Evolutionary conservation across 192 early-diverging fungal species (phyloP).

Genomic region (Umbelopsis vinacea): DNA sequence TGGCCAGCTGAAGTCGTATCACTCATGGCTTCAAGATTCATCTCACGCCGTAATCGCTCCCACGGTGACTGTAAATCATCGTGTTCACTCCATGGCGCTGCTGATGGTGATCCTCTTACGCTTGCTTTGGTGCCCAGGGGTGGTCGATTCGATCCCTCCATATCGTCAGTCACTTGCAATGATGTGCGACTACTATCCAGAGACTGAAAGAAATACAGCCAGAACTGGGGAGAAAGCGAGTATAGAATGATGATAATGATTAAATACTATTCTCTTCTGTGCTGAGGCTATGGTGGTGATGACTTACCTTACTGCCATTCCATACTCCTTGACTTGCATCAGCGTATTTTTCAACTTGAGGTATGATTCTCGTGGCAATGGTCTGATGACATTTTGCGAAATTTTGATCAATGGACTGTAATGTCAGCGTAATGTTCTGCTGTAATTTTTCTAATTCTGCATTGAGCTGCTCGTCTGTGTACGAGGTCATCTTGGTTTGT

Average conservation of each 20-base stretch:
- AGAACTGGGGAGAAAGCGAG: slow-evolving; percentile 20
- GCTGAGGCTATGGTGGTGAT: too few relatives aligned
- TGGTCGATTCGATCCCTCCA: slow-evolving; percentile 11
- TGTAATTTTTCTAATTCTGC: slow-evolving; percentile 56
- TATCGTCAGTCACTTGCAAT: slow-evolving; percentile 1
- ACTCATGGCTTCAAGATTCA: slow-evolving; percentile 26
- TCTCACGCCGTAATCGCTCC: slow-evolving; percentile 33
- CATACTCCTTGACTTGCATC: slow-evolving; percentile 48
- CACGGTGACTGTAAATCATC: slow-evolving; percentile 26
- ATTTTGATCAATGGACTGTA: slow-evolving; percentile 61
- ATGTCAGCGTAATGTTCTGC: slow-evolving; percentile 57
- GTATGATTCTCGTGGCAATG: slow-evolving; percentile 52
- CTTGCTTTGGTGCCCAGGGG: slow-evolving; percentile 6
- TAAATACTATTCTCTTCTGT: too few relatives aligned
- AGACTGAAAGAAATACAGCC: slow-evolving; percentile 36
- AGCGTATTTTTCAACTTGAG: slow-evolving; percentile 52
- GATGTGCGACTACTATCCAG: slow-evolving; percentile 22
- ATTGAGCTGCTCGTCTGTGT: slow-evolving; percentile 35
- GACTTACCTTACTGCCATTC: slow-evolving; percentile 45
- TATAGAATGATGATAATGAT: background rate
- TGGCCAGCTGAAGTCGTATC: slow-evolving; percentile 15
- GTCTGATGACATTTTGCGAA: slow-evolving; percentile 58
- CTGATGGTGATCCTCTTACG: slow-evolving; percentile 2
- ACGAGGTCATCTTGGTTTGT: slow-evolving; percentile 13
- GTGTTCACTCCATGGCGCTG: slow-evolving; percentile 1